Evolutionary conservation across 345 rosid genomes (phyloP).

Genomic region (Limnanthes douglasii): DNA sequence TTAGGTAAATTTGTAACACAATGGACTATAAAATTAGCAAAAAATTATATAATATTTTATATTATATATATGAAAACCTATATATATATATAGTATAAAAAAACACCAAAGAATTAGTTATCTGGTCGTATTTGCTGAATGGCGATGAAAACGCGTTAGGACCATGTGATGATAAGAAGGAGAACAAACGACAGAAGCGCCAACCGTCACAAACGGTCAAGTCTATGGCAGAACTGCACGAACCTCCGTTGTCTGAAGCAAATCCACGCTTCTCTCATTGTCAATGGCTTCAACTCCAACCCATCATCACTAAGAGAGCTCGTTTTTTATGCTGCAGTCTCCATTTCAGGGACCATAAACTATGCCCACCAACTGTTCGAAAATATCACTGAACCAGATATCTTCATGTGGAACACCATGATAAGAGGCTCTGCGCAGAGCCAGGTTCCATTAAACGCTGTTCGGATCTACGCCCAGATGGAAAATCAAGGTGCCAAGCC

Average conservation of each 20-base stretch:
- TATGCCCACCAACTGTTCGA: conserved; percentile 50
- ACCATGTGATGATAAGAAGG: conserved; percentile 45
- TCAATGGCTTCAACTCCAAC: conserved; percentile 38
- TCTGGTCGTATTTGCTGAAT: too few species aligned
- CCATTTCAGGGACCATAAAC: conserved; percentile 23
- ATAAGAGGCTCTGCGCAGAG: conserved; percentile 51
- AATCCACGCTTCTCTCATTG: conserved; percentile 30
- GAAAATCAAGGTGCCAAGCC: conserved; percentile 25
- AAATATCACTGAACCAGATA: conserved; percentile 34
- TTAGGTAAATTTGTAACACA: too few species aligned
- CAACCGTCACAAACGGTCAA: conserved; percentile 24
- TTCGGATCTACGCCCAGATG: conserved; percentile 34
- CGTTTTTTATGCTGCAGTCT: conserved; percentile 25
- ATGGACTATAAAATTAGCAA: too few species aligned
- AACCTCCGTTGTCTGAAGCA: conserved; percentile 31
- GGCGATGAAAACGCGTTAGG: too few species aligned
- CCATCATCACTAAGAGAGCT: conserved; percentile 36
- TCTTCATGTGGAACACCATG: conserved; percentile 45
- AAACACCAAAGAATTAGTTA: too few species aligned
- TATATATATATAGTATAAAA: too few species aligned
- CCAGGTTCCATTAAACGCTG: conserved; percentile 17
- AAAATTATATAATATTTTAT: too few species aligned
- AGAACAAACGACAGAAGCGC: conserved; percentile 30
- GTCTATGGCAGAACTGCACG: conserved; percentile 40
- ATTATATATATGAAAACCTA: too few species aligned